These are phyloP conservation scores for Davidsoniella neocaledoniae DNA, from an alignment of 2,329 filamentous ascomycete genomes.

Conservation along the genomic window DNA sequence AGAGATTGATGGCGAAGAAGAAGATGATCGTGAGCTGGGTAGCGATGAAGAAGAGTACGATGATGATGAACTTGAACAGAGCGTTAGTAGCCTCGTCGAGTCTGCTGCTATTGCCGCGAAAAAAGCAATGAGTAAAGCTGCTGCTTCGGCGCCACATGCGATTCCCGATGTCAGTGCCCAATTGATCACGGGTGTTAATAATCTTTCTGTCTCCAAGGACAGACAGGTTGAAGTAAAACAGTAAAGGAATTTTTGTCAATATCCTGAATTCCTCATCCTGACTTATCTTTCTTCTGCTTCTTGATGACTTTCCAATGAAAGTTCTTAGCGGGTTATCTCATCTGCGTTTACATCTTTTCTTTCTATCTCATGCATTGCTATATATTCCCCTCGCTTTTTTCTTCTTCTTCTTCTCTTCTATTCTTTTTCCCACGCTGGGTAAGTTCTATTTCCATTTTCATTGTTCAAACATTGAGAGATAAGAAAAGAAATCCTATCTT, in stretches of 20 bases:
- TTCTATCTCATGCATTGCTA: not conserved
- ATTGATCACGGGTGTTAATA: slow-evolving; percentile 14
- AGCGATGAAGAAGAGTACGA: slow-evolving; percentile 26
- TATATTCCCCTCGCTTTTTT: not conserved
- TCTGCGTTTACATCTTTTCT: no score
- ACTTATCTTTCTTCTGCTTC: not conserved
- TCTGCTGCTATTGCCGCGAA: slow-evolving; percentile 6
- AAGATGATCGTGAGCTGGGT: slow-evolving; percentile 21
- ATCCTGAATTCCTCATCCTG: not conserved
- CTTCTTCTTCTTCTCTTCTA: not conserved
- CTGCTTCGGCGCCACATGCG: not conserved
- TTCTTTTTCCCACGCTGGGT: not conserved
- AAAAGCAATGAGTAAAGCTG: slow-evolving; percentile 4
- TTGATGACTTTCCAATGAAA: not conserved
- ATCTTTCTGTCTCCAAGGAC: slow-evolving; percentile 12
- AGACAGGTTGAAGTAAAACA: not conserved
- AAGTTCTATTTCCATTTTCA: not conserved
- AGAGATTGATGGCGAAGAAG: slow-evolving; percentile 24
- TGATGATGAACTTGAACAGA: slow-evolving; percentile 18
- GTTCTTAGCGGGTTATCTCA: no score
- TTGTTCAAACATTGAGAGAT: no score
- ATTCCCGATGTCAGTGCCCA: slow-evolving; percentile 13
- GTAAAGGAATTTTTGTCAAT: not conserved
- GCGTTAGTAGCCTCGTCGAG: slow-evolving; percentile 9
- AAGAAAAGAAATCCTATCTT: not conserved